Base-by-base conservation (phyloP, 2,329 filamentous ascomycete genomes). In the Aureobasidium sp. region DNA sequence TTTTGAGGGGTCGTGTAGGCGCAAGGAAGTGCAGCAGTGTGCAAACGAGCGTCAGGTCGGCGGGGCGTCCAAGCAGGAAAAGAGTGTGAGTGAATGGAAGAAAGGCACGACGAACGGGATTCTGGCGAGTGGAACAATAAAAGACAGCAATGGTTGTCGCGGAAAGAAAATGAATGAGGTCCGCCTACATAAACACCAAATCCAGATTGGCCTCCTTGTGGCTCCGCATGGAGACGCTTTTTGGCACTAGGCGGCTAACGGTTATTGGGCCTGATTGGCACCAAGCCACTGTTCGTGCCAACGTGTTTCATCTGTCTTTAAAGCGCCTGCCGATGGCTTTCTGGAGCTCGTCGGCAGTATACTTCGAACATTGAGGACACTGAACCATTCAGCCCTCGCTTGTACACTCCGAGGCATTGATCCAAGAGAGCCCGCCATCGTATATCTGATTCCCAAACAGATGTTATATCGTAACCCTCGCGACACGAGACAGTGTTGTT, bases 201-300 rank as follows among this genome's bases (percentile, higher is more conserved):
- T 48, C 55, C 39, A 42, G 55, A 48, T 59, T 59, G 44, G 44
- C 42, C 55, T 48, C 55, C 55, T 37, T 53, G 21, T 47, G 54
- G 54, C n/a, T 47, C 54, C 52, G 52, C 50, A 39, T 42, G 52
- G 37, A 34, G 37, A 55, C 52, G 53, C 32, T 1, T 48, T 59
- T 27, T 50, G 32, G 57, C 34, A 42, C 57, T 59, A 58, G 54
- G 44, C 45, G 45, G 45, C 34, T 34, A 59, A 59, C 57, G 57
- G 36, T 42, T 59, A 49, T 59, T 59, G 54, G 41, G 54, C 53
- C 27, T 42, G 44, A 49, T 59, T 50, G 42, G 54, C 41, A 57
- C 54, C 54, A 58, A 58, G 54, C 54, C 53, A 45, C 54, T 36
- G 53, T 57, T 58, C 54, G 42, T 58, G 54, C 42, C 29, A 32